Evolutionary conservation across 495 filamentous ascomycete species (phyloP).

Genomic region (Penicillium herquei): DNA sequence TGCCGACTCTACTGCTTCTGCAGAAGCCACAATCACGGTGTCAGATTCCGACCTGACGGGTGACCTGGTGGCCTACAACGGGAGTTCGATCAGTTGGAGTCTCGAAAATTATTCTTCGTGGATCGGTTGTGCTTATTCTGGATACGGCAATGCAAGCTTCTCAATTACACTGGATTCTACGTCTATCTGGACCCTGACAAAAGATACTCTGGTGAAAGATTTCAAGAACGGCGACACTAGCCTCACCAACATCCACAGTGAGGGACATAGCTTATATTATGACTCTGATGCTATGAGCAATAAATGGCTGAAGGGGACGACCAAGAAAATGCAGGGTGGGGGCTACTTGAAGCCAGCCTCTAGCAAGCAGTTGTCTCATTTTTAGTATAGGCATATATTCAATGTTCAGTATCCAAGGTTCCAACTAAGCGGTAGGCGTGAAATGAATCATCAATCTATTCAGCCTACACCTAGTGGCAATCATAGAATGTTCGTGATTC

Average conservation of each 20-base stretch:
- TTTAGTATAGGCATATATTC: too few relatives aligned
- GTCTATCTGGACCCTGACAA: conserved; percentile 11
- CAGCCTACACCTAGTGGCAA: too few relatives aligned
- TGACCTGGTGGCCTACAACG: conserved; percentile 10
- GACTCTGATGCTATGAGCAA: background rate
- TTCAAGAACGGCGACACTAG: conserved; percentile 10
- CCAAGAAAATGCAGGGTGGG: conserved; percentile 12
- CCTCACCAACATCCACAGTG: conserved; percentile 3
- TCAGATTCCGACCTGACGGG: conserved; percentile 2
- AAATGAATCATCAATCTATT: too few relatives aligned
- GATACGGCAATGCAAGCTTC: conserved; percentile 2
- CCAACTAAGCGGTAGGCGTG: too few relatives aligned
- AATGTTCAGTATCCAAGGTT: too few relatives aligned
- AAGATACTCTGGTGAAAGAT: conserved; percentile 2
- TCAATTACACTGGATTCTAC: conserved; percentile 9
- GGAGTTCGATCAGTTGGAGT: conserved; percentile 5
- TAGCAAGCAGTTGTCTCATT: background rate
- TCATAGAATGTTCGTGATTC: too few relatives aligned
- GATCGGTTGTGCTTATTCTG: conserved; percentile 6
- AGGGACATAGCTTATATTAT: conserved; percentile 7
- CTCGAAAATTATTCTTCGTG: conserved; percentile 4
- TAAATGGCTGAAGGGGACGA: conserved; percentile 4
- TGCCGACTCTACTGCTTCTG: conserved; percentile 4
- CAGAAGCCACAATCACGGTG: conserved; percentile 1
- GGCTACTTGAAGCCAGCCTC: conserved; percentile 14